Evolutionary conservation across 2,329 filamentous ascomycete species (phyloP).

Genomic region (Ceratocystis smalleyi): DNA sequence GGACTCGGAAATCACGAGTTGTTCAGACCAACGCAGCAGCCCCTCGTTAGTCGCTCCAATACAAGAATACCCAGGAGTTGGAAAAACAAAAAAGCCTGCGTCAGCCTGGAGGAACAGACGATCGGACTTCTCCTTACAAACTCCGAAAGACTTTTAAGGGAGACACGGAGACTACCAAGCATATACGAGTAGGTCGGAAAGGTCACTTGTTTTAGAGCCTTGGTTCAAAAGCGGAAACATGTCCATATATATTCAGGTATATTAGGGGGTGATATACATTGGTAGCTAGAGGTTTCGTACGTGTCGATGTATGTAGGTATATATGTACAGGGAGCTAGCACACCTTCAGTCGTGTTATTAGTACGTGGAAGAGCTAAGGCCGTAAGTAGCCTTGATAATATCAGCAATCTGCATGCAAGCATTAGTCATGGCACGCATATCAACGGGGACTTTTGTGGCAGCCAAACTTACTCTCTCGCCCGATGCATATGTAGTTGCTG

Average conservation of each 20-base stretch:
- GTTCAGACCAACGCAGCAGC: not conserved
- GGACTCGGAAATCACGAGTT: not conserved
- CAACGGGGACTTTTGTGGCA: not conserved
- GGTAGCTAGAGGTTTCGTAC: not conserved
- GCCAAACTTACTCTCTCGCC: conserved; percentile 22
- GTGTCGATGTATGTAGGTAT: not conserved
- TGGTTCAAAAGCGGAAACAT: not conserved
- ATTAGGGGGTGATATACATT: not conserved
- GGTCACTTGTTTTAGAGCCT: not conserved
- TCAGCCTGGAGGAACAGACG: too few relatives aligned
- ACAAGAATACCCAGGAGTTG: too few relatives aligned
- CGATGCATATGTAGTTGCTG: conserved; percentile 23
- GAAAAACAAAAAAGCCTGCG: too few relatives aligned
- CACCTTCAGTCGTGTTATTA: not conserved
- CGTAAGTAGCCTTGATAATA: conserved; percentile 8
- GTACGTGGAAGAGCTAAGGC: not conserved
- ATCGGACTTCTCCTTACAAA: too few relatives aligned
- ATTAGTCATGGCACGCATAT: conserved; percentile 6
- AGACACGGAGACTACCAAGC: too few relatives aligned
- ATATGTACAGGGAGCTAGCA: not conserved
- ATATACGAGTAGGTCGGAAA: not conserved
- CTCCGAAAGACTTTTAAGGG: too few relatives aligned
- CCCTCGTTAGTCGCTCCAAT: not conserved
- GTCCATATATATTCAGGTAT: too few relatives aligned
- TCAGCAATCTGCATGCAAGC: conserved; percentile 11